Evolutionary conservation across 148 eudicot genomes (phyloP).

Genomic region (Rhododendron simsii): DNA sequence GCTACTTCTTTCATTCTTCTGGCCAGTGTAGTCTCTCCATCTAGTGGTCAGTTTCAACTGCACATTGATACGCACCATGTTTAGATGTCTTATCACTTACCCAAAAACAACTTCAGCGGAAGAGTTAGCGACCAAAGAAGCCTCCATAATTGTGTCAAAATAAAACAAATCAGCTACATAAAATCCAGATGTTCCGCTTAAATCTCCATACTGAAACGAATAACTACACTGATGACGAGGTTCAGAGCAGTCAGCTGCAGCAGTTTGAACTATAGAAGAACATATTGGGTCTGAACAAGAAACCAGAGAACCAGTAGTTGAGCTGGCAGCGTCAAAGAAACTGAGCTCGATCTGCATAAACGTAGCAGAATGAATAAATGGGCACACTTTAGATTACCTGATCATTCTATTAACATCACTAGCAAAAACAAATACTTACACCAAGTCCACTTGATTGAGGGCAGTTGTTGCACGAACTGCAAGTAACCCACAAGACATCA

Average conservation of each 20-base stretch:
- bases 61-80: background rate
- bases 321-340: conserved; percentile 63
- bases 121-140: conserved; percentile 60
- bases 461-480: conserved; percentile 76
- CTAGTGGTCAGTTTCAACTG: background rate
- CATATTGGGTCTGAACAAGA: conserved; percentile 80
- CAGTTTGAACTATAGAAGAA: conserved; percentile 48
- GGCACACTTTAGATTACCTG: background rate
- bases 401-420: background rate
- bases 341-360: conserved; percentile 67
- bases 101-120: conserved; percentile 83
- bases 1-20: background rate
- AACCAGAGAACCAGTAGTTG: conserved; percentile 60
- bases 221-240: conserved; percentile 69
- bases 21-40: background rate
- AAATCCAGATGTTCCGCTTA: conserved; percentile 82
- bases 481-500: conserved; percentile 87
- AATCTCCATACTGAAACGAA: conserved; percentile 82
- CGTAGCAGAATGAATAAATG: background rate
- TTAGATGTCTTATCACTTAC: conserved; percentile 33
- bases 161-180: conserved; percentile 74
- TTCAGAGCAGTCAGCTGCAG: conserved; percentile 58
- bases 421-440: conserved; percentile 43
- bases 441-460: conserved; percentile 87
- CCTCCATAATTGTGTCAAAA: conserved; percentile 65